Percentiles rank a stretch among this genome's conserved stretches.
These are phyloP conservation scores for Abelmoschus esculentus DNA, from an alignment of 345 rosid species.

Conservation along the genomic window DNA sequence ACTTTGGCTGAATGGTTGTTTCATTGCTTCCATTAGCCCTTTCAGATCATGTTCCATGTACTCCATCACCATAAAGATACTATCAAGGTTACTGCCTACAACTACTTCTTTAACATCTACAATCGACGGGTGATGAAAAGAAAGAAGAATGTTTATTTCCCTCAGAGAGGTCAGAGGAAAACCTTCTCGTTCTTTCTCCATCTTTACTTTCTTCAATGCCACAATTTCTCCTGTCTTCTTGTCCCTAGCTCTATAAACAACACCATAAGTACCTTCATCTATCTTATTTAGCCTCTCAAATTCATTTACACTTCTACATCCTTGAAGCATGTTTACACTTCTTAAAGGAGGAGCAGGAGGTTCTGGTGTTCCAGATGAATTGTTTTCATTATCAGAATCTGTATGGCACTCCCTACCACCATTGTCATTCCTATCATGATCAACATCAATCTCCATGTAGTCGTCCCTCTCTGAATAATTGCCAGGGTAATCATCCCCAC, in stretches of 20 bases:
- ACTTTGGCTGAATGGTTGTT: conserved; percentile 69
- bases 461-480: too few species aligned
- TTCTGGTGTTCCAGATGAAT: too few species aligned
- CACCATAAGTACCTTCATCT: conserved; percentile 80
- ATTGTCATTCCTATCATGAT: too few species aligned
- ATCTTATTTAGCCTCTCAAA: conserved; percentile 70
- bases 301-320: conserved; percentile 59
- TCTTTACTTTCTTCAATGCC: conserved; percentile 77
- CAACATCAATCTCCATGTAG: too few species aligned
- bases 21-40: conserved; percentile 57
- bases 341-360: too few species aligned
- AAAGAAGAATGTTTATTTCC: conserved; percentile 76
- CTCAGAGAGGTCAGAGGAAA: conserved; percentile 77
- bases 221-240: conserved; percentile 58
- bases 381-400: too few species aligned
- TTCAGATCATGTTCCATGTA: conserved; percentile 79
- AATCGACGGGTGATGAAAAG: conserved; percentile 62
- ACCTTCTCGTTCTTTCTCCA: conserved; percentile 47
- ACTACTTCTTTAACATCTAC: conserved; percentile 80
- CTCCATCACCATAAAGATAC: conserved; percentile 88
- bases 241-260: conserved; percentile 72
- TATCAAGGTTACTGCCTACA: conserved; percentile 43
- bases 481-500: too few species aligned
- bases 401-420: too few species aligned
- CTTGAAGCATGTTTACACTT: conserved; percentile 36